Evolutionary conservation across 345 rosid genomes (phyloP).

Genomic region (Microthlaspi erraticum): DNA sequence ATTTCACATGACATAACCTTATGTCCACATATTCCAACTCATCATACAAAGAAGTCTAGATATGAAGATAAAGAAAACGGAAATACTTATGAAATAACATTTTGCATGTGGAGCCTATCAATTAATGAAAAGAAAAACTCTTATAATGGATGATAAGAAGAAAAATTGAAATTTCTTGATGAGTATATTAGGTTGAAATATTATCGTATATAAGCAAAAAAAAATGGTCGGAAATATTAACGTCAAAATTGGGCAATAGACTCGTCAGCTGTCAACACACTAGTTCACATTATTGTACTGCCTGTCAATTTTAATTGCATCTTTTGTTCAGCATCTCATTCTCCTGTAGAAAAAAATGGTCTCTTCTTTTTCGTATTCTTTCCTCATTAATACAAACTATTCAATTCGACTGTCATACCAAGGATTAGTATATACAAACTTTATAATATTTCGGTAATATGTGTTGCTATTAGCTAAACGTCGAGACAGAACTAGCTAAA

Average conservation of each 20-base stretch:
- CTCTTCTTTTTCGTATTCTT: conserved; percentile 11
- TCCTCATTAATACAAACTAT: not conserved
- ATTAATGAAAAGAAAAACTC: not conserved
- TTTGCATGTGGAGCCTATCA: conserved; percentile 8
- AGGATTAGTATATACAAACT: not conserved
- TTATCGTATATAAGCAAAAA: not conserved
- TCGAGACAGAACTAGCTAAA: not conserved
- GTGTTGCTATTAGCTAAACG: not conserved
- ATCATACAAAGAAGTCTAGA: not conserved
- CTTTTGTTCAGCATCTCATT: conserved; percentile 37
- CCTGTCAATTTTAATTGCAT: conserved; percentile 28
- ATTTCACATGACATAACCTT: conserved; percentile 3
- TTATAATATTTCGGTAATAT: not conserved
- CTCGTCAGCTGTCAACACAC: conserved; percentile 24
- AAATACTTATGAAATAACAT: not conserved
- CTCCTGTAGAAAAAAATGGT: not conserved
- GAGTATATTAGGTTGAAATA: not conserved
- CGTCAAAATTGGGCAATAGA: conserved; percentile 15
- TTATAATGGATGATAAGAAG: not conserved
- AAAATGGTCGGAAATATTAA: conserved; percentile 4
- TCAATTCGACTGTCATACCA: not conserved
- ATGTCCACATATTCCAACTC: not conserved
- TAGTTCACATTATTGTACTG: conserved; percentile 38
- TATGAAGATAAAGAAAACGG: not conserved
- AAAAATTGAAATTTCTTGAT: not conserved